Percentiles rank a stretch among this genome's conserved stretches.
These are phyloP conservation scores for Lactarius trivialis DNA, from an alignment of 768 basidiomycete species.

Conservation along the genomic window DNA sequence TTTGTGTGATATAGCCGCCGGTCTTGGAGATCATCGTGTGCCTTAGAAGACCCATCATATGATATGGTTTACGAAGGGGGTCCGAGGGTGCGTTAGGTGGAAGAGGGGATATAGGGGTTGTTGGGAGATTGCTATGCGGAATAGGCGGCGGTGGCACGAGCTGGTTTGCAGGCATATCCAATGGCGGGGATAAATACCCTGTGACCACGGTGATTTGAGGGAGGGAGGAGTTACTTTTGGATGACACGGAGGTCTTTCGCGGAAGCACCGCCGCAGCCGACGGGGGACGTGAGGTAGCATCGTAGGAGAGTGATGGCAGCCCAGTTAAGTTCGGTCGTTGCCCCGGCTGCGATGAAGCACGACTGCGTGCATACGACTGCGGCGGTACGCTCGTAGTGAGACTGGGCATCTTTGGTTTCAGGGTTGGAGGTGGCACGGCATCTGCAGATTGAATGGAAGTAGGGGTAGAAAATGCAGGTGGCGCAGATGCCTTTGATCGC, in stretches of 20 bases:
- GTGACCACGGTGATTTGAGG: slow-evolving; percentile 46
- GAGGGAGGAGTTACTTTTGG: slow-evolving; percentile 45
- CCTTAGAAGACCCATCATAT: slow-evolving; percentile 78
- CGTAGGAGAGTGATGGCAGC: slow-evolving; percentile 45
- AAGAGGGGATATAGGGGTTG: slow-evolving; percentile 71
- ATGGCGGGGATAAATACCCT: slow-evolving; percentile 40
- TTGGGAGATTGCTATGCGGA: slow-evolving; percentile 53
- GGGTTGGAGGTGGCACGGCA: slow-evolving; percentile 27
- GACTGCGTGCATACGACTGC: slow-evolving; percentile 36
- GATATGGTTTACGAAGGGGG: slow-evolving; percentile 76
- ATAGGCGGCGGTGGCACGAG: slow-evolving; percentile 44
- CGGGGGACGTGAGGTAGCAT: slow-evolving; percentile 45
- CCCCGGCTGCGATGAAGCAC: slow-evolving; percentile 75
- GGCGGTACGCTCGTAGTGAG: slow-evolving; percentile 1
- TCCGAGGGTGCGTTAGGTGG: slow-evolving; percentile 68
- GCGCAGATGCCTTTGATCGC: slow-evolving; percentile 57
- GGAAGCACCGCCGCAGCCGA: slow-evolving; percentile 31
- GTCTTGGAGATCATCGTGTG: slow-evolving; percentile 71
- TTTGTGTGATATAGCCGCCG: slow-evolving; percentile 84
- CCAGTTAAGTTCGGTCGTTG: slow-evolving; percentile 48
- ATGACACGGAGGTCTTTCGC: slow-evolving; percentile 56
- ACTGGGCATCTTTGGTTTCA: slow-evolving; percentile 34
- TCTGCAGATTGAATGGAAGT: slow-evolving; percentile 13
- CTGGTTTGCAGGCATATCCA: slow-evolving; percentile 26
- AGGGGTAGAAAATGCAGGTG: slow-evolving; percentile 34